Conservation (phyloP, 169 alveolate species). For the Theileria luwenshuni region DNA sequence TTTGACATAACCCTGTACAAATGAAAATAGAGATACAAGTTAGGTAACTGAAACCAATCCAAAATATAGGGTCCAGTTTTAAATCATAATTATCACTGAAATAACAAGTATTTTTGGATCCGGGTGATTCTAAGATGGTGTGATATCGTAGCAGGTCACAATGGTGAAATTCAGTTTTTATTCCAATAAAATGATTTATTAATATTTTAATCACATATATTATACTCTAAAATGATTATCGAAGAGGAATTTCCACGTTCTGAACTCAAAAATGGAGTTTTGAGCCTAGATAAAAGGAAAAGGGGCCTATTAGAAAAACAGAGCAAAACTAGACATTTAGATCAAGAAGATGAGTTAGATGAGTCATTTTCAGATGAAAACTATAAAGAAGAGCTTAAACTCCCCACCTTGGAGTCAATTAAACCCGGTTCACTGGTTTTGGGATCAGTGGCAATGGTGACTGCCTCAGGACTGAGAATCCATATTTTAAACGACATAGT, state of each 20-base stretch:
- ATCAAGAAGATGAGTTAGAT: not conserved
- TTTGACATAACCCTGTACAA: too few species aligned
- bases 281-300: slow-evolving; percentile 17
- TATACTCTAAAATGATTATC: slow-evolving; percentile 10
- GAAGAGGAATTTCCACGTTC: slow-evolving; percentile 68
- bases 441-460: slow-evolving; percentile 63
- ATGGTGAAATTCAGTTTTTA: too few species aligned
- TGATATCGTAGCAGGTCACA: too few species aligned
- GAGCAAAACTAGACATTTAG: slow-evolving; percentile 1
- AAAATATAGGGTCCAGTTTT: too few species aligned
- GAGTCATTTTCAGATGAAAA: not conserved
- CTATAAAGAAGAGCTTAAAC: slow-evolving; percentile 3
- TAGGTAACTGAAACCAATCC: too few species aligned
- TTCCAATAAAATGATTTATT: too few species aligned
- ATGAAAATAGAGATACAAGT: too few species aligned
- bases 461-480: slow-evolving; percentile 43
- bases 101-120: too few species aligned
- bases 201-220: not conserved
- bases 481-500: slow-evolving; percentile 46
- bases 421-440: slow-evolving; percentile 53
- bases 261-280: slow-evolving; percentile 28
- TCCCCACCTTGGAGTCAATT: slow-evolving; percentile 47
- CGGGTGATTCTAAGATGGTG: too few species aligned
- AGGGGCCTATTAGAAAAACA: not conserved
- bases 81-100: too few species aligned